Evolutionary conservation across 1,284 basidiomycete species (phyloP), one percentile per base, ranked within the genome.

Genomic region (Marasmius oreades): DNA sequence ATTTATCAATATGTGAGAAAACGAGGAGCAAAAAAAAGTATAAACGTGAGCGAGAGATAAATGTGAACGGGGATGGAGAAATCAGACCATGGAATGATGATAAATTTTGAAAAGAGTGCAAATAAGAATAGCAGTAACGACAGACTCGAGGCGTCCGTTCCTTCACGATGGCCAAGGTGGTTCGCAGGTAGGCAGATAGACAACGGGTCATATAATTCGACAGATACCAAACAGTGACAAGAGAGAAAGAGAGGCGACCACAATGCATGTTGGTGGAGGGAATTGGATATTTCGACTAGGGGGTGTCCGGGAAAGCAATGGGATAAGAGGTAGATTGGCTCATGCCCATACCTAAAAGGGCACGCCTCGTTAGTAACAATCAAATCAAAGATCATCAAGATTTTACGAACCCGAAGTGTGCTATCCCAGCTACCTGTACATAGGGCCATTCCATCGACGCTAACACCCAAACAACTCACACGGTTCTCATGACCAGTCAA

Each of bases 351-450:
- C 82, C 82, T 85, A 58, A 20, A 31, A 31, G 52, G 44, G 26
- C 48, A 26, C 46, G 18, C 37, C 58, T 56, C 45, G 59, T 58
- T 31, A 61, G 56, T 57, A 56, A 56, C 26, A 54, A 34, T 42
- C 39, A 42, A 42, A 42, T 42, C 39, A 61, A 48, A 47, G 31
- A 58, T 56, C 26, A 52, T n/a, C 51, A 53, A 60, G 53, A 51
- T 46, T 52, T 55, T 22, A 80, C 86, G 67, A 69, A 95, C 93
- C 86, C 94, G 88, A 71, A 98, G 86, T 60, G 94, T 91, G 72
- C 90, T 93, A 72, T 99, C 96, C 97, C 96, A 99, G 69, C 88
- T 92, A 58, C 96, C 96, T 39, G 97, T 99, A 80, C 95, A 98
- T 54, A 99, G 85, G 37, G 95, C 95, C 88, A 97, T 96, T 48